Conservation (phyloP, 2,329 filamentous ascomycete genomes). For the Tolypocladium guangdongense region DNA sequence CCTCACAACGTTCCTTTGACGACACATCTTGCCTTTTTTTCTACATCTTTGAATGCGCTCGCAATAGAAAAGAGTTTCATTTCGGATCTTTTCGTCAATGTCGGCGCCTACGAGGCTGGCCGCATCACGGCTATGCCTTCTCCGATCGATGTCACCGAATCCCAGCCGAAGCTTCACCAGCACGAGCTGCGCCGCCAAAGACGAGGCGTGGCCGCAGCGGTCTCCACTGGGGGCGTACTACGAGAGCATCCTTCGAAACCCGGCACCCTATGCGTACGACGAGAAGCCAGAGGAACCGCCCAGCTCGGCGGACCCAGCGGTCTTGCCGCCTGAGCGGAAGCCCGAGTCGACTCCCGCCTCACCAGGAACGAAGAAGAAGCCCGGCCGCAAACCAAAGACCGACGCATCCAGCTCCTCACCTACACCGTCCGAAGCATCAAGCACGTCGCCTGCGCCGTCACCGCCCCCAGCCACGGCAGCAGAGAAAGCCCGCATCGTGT, state of each 20-base stretch:
- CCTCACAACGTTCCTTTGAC: background rate
- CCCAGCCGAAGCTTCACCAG: constrained; percentile 17
- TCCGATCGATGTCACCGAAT: constrained; percentile 10
- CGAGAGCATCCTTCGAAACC: constrained; percentile 40
- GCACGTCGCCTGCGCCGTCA: constrained; percentile 3
- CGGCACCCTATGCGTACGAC: constrained; percentile 25
- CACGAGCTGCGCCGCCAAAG: constrained; percentile 6
- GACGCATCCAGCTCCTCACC: constrained; percentile 4
- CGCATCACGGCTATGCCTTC: constrained; percentile 18
- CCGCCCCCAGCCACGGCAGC: constrained; percentile 29
- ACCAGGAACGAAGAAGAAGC: constrained; percentile 14
- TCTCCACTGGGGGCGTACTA: constrained; percentile 48
- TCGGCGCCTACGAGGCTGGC: constrained; percentile 17
- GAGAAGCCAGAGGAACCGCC: constrained; percentile 34
- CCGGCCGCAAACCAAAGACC: constrained; percentile 14
- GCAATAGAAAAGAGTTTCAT: background rate
- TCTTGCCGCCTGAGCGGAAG: constrained; percentile 8
- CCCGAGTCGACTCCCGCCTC: background rate
- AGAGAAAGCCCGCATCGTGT: constrained; percentile 57
- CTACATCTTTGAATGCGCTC: background rate
- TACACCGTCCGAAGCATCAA: background rate
- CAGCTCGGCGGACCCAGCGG: constrained; percentile 21
- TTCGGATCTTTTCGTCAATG: constrained; percentile 11
- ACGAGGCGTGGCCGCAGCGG: constrained; percentile 22
- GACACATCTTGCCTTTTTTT: background rate